phyloP scores from a whole-genome alignment of 495 filamentous ascomycete genomes.

The Parathielavia hyrcaniae region DNA sequence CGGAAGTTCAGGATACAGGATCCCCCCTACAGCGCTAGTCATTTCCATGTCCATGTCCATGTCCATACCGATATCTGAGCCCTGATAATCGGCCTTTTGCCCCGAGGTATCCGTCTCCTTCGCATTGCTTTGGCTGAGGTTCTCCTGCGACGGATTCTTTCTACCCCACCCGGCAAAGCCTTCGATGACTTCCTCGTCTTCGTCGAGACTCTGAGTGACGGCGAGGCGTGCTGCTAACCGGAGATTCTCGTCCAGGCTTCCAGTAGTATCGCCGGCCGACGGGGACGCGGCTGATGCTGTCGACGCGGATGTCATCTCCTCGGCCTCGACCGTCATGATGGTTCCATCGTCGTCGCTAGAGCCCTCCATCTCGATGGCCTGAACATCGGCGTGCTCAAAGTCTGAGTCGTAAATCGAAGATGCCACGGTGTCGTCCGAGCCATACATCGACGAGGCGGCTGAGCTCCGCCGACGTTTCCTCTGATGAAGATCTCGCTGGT shows the following conservation, averaged over 20 bases:
- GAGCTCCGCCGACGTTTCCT: constrained; percentile 61
- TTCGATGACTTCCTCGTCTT: constrained; percentile 75
- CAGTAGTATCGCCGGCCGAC: constrained; percentile 58
- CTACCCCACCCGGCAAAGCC: constrained; percentile 45
- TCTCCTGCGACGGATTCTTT: constrained; percentile 26
- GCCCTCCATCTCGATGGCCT: constrained; percentile 49
- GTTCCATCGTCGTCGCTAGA: constrained; percentile 63
- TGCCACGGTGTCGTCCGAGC: constrained; percentile 59
- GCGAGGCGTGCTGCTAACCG: constrained; percentile 67
- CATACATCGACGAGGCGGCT: constrained; percentile 52
- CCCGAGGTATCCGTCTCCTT: constrained; percentile 14
- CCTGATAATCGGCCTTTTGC: constrained; percentile 17
- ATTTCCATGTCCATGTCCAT: constrained; percentile 52
- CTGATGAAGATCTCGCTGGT: constrained; percentile 62
- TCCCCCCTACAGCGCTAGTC: constrained; percentile 52
- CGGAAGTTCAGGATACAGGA: constrained; percentile 37
- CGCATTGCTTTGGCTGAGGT: constrained; percentile 6
- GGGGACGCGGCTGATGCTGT: constrained; percentile 51
- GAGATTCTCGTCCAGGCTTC: constrained; percentile 67
- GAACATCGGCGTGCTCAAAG: constrained; percentile 52
- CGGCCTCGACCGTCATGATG: constrained; percentile 62
- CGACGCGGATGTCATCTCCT: constrained; percentile 65
- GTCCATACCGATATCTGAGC: constrained; percentile 32
- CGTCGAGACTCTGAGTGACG: constrained; percentile 63
- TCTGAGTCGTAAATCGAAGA: constrained; percentile 73